Conservation (phyloP, 805 yeast species). For the Jamesozyma spencerorum region DNA sequence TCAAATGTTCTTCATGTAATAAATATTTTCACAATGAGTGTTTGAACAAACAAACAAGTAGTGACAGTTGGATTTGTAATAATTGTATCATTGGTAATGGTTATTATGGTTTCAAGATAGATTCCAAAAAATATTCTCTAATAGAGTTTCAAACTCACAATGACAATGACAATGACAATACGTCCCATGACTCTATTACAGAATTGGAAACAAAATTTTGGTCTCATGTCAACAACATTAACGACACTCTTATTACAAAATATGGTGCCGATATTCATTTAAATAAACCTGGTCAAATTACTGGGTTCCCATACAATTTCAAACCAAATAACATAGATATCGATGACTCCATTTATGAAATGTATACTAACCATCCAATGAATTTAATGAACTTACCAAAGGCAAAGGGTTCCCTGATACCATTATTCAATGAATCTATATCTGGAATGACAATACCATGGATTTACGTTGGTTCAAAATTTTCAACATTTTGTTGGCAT, state of each 20-base stretch:
- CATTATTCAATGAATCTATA: conserved; percentile 44
- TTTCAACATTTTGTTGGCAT: conserved; percentile 95
- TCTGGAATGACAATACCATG: conserved; percentile 95
- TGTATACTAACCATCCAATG: conserved; percentile 56
- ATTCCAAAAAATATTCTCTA: conserved; percentile 44
- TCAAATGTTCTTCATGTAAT: conserved; percentile 70
- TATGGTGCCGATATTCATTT: conserved; percentile 85
- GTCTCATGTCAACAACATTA: conserved; percentile 38
- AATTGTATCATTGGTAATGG: conserved; percentile 80
- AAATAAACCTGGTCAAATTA: conserved; percentile 47
- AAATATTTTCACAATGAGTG: conserved; percentile 44
- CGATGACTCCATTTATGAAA: conserved; percentile 3
- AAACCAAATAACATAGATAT: not conserved
- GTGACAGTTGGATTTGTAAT: conserved; percentile 65
- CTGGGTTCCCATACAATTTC: conserved; percentile 3
- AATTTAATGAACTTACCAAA: conserved; percentile 67
- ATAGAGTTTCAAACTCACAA: conserved; percentile 52
- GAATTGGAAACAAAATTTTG: conserved; percentile 60
- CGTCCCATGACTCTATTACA: conserved; percentile 26
- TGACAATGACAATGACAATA: conserved; percentile 11
- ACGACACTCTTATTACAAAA: conserved; percentile 38
- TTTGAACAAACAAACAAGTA: not conserved
- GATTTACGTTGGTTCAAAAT: conserved; percentile 83
- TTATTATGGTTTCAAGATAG: conserved; percentile 79
- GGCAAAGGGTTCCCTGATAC: conserved; percentile 59